phyloP scores from a whole-genome alignment of 352 stramenopile species.

The Pythium myriotylum region DNA sequence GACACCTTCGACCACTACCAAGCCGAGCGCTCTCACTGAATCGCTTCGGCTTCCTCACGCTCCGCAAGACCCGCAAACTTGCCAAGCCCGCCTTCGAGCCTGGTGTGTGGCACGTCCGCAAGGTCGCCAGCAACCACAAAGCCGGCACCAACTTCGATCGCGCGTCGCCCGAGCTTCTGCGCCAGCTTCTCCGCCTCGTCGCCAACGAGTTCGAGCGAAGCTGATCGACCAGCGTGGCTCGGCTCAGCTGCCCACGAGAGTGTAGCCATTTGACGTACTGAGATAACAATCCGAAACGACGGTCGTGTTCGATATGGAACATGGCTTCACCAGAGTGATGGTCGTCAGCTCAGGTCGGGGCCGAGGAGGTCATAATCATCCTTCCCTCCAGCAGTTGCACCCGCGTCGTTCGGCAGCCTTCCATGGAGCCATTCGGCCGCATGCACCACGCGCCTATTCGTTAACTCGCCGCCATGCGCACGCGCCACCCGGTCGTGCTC shows the following conservation, averaged over 20 bases:
- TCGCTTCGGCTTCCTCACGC: neutral
- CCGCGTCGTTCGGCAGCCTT: conserved; percentile 8
- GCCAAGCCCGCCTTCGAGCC: conserved; percentile 1
- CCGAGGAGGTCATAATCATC: conserved; percentile 25
- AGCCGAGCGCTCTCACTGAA: neutral
- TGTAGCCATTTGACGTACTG: conserved; percentile 14
- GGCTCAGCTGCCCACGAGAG: too few relatives aligned
- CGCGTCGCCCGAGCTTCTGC: conserved; percentile 22
- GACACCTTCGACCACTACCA: neutral
- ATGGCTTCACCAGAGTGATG: conserved; percentile 16
- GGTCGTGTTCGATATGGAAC: neutral
- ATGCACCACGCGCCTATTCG: too few relatives aligned
- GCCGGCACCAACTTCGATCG: conserved; percentile 29
- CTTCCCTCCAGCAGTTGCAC: neutral
- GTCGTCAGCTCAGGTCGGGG: conserved; percentile 5
- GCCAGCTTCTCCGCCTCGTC: conserved; percentile 27
- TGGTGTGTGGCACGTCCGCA: conserved; percentile 29
- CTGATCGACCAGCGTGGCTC: neutral
- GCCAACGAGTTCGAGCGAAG: conserved; percentile 26
- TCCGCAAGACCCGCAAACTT: neutral
- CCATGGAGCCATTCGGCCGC: conserved; percentile 2
- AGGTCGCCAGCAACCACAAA: conserved; percentile 31
- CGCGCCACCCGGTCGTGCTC: conserved; percentile 60
- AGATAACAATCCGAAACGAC: conserved; percentile 4
- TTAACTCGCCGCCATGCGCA: conserved; percentile 16